phyloP scores from a whole-genome alignment of 805 yeast genomes.

The Saccharomycopsis vini region DNA sequence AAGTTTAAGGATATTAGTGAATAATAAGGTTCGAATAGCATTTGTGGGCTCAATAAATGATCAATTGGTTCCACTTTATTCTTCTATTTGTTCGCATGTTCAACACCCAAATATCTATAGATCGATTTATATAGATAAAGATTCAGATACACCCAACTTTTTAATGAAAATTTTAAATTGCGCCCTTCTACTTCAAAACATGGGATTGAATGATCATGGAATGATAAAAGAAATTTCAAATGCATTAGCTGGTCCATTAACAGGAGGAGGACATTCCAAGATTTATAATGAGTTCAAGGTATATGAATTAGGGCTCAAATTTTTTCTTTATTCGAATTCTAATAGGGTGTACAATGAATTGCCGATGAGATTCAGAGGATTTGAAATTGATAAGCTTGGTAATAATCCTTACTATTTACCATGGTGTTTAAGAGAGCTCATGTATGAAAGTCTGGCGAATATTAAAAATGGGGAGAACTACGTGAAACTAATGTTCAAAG shows the following conservation, averaged over 20 bases:
- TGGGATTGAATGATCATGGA: slow-evolving; percentile 79
- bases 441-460: slow-evolving; percentile 52
- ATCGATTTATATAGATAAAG: slow-evolving; percentile 82
- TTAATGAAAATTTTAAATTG: slow-evolving; percentile 65
- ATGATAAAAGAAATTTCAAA: slow-evolving; percentile 76
- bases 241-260: slow-evolving; percentile 77
- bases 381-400: slow-evolving; percentile 57
- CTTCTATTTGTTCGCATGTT: slow-evolving; percentile 73
- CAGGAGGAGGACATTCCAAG: slow-evolving; percentile 92
- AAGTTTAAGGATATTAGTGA: slow-evolving; percentile 54
- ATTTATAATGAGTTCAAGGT: slow-evolving; percentile 81
- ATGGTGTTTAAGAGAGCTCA: slow-evolving; percentile 83
- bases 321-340: slow-evolving; percentile 54
- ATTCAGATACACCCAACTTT: slow-evolving; percentile 71
- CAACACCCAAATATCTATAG: slow-evolving; percentile 85
- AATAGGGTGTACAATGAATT: slow-evolving; percentile 25
- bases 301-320: slow-evolving; percentile 68
- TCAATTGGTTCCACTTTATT: slow-evolving; percentile 87
- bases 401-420: slow-evolving; percentile 82
- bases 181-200: slow-evolving; percentile 63
- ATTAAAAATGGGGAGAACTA: slow-evolving; percentile 43
- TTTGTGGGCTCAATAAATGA: slow-evolving; percentile 88
- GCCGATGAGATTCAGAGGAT: slow-evolving; percentile 27
- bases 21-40: slow-evolving; percentile 65
- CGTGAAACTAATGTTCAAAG: slow-evolving; percentile 49